phyloP scores from a whole-genome alignment of 306 rosid genomes.

The Abrus pulchellus region DNA sequence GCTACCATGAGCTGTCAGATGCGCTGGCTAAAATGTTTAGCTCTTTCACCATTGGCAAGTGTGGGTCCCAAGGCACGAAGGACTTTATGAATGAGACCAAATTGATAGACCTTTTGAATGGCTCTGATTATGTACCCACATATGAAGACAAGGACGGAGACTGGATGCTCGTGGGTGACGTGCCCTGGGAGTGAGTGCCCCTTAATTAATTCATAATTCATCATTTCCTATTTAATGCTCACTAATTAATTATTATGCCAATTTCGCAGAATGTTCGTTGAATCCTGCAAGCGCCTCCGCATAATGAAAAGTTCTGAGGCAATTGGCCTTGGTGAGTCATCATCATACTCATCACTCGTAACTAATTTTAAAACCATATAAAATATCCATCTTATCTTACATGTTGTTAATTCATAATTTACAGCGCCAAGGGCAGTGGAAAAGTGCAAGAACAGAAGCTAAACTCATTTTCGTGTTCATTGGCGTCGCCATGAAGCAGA shows the following conservation, averaged over 20 bases:
- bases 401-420: background rate
- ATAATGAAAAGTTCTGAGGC: constrained; percentile 94
- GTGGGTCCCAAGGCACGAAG: constrained; percentile 76
- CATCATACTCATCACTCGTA: background rate
- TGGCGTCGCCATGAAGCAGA: constrained; percentile 42
- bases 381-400: background rate
- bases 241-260: background rate
- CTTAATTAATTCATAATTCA: background rate
- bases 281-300: constrained; percentile 79
- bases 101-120: constrained; percentile 73
- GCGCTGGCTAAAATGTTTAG: constrained; percentile 84
- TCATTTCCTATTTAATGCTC: background rate
- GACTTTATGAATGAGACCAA: constrained; percentile 89
- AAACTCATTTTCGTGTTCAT: constrained; percentile 33
- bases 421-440: constrained; percentile 93
- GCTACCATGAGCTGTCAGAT: constrained; percentile 79
- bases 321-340: constrained; percentile 72
- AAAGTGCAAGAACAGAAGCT: constrained; percentile 82
- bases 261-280: constrained; percentile 74
- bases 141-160: constrained; percentile 91
- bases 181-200: constrained; percentile 86
- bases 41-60: constrained; percentile 75
- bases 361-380: background rate
- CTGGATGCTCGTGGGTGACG: constrained; percentile 98
- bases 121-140: constrained; percentile 79